These are phyloP conservation scores for Coemansia sp. DNA, from an alignment of 192 early-diverging fungal genomes.

Conservation along the genomic window DNA sequence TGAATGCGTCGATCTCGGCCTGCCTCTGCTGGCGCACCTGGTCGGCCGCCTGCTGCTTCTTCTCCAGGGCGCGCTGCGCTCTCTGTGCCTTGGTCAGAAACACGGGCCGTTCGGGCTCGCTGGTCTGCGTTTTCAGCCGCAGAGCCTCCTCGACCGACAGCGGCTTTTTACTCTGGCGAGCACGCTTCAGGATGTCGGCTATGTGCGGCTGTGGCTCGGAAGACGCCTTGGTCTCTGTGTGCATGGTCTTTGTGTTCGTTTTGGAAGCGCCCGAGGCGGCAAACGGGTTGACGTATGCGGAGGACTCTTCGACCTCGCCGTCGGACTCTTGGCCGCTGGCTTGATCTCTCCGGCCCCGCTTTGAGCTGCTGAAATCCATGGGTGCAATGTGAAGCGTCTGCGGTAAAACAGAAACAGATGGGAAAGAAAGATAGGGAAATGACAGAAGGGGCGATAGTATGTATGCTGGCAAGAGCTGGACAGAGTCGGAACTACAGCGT, in stretches of 20 bases:
- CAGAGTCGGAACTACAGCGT: no score
- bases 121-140: constrained; percentile 16
- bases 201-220: neutral
- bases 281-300: constrained; percentile 1
- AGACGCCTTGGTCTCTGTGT: neutral
- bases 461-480: no score
- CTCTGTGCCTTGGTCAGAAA: constrained; percentile 94
- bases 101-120: constrained; percentile 30
- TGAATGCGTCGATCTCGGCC: constrained; percentile 46
- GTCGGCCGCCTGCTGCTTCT: constrained; percentile 77
- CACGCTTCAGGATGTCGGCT: neutral
- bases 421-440: no score
- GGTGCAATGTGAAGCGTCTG: no score
- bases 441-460: no score
- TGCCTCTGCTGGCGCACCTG: constrained; percentile 59
- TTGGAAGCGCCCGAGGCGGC: no score
- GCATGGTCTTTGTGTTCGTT: no score
- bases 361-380: neutral
- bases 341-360: no score
- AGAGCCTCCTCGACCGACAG: constrained; percentile 44
- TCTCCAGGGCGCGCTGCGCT: constrained; percentile 79
- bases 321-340: constrained; percentile 1
- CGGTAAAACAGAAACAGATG: no score
- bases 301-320: constrained; percentile 1
- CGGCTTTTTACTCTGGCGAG: constrained; percentile 1